A percentile compares a stretch with the other conserved stretches of the same genome.
phyloP scores from a whole-genome alignment of 2,329 filamentous ascomycete species.

The Nakataea oryzae region DNA sequence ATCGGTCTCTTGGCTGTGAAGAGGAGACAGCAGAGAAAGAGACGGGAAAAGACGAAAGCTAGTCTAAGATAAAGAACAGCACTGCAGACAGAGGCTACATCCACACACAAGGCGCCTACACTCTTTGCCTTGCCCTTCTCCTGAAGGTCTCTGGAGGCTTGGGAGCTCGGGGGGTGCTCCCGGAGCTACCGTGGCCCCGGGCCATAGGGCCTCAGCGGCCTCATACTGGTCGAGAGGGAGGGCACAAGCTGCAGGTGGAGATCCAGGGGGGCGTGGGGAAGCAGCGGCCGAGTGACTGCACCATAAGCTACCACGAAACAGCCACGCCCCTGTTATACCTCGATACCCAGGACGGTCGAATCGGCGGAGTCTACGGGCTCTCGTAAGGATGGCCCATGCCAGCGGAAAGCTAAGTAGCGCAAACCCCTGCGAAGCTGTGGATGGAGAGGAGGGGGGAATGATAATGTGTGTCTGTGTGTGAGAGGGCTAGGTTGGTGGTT shows the following conservation, averaged over 20 bases:
- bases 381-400: slow-evolving; percentile 4
- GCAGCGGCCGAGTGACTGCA: background rate
- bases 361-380: slow-evolving; percentile 3
- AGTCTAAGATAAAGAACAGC: background rate
- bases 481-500: background rate
- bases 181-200: background rate
- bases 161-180: background rate
- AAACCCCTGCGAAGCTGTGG: slow-evolving; percentile 13
- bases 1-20: slow-evolving; percentile 1
- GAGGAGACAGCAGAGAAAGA: slow-evolving; percentile 6
- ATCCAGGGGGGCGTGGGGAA: background rate
- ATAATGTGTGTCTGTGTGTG: background rate
- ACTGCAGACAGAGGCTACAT: background rate
- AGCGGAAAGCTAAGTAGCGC: slow-evolving; percentile 5
- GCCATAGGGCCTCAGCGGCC: background rate
- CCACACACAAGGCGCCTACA: background rate
- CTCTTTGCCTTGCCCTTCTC: background rate
- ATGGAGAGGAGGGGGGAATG: background rate
- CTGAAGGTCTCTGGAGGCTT: background rate
- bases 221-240: background rate
- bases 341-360: slow-evolving; percentile 3
- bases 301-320: background rate
- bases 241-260: background rate
- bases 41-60: slow-evolving; percentile 7
- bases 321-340: background rate